Evolutionary conservation across 257 asterid species (phyloP).

Genomic region (Handroanthus guayacan): DNA sequence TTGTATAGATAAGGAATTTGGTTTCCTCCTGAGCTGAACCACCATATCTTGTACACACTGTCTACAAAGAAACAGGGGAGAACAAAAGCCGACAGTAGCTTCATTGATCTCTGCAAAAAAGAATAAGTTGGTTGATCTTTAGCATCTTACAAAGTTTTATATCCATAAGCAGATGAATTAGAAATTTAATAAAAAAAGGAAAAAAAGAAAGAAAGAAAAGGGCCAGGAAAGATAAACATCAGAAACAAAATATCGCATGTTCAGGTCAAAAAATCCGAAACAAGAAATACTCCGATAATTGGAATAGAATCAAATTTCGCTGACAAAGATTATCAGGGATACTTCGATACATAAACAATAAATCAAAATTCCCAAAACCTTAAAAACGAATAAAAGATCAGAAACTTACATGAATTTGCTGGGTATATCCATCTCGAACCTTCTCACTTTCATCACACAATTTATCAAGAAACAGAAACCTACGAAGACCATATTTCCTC

Average conservation of each 20-base stretch:
- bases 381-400: background rate
- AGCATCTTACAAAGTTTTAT: background rate
- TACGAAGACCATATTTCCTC: slow-evolving; percentile 70
- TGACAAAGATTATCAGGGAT: background rate
- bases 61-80: slow-evolving; percentile 83
- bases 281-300: background rate
- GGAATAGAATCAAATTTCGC: background rate
- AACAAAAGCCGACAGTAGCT: slow-evolving; percentile 77
- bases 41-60: slow-evolving; percentile 84
- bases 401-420: slow-evolving; percentile 69
- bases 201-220: too few species aligned
- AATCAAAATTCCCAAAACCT: background rate
- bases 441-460: slow-evolving; percentile 68
- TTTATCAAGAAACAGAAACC: slow-evolving; percentile 79
- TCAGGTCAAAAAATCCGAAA: slow-evolving; percentile 1
- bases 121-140: background rate
- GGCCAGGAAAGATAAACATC: too few species aligned
- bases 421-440: slow-evolving; percentile 70
- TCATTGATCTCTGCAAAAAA: slow-evolving; percentile 79
- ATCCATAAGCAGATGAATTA: background rate
- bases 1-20: slow-evolving; percentile 82
- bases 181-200: too few species aligned
- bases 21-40: slow-evolving; percentile 84
- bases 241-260: background rate
- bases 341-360: background rate